These are phyloP conservation scores for Haplosporangium sp. DNA, from an alignment of 371 early-diverging fungal species.

Conservation along the genomic window DNA sequence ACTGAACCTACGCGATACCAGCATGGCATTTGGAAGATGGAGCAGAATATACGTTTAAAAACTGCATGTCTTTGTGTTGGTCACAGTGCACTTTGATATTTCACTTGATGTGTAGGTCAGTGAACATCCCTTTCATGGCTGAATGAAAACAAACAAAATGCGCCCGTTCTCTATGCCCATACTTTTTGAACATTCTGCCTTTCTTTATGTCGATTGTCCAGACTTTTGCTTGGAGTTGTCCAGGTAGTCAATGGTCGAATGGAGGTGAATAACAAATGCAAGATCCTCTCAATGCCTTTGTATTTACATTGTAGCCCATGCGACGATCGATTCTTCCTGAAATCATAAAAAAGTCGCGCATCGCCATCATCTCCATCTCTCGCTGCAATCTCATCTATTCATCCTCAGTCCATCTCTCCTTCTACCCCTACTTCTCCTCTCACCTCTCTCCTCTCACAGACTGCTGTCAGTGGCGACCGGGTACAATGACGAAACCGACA, in stretches of 20 bases:
- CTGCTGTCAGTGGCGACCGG: not conserved
- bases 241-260: not conserved
- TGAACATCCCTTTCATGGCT: not conserved
- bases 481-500: conserved; percentile 36
- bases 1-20: conserved; percentile 69
- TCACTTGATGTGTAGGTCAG: no score
- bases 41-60: no score
- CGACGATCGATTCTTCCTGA: conserved; percentile 24
- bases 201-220: not conserved
- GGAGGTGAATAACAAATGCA: not conserved
- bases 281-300: not conserved
- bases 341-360: not conserved
- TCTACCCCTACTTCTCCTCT: not conserved
- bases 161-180: not conserved
- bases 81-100: no score
- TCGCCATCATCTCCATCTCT: not conserved
- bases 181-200: conserved; percentile 45
- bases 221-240: conserved; percentile 1
- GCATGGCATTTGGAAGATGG: no score
- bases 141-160: not conserved
- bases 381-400: not conserved
- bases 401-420: not conserved
- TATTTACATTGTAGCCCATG: conserved; percentile 20
- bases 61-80: no score
- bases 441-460: not conserved